These are phyloP conservation scores for Camellia granthamiana DNA, from an alignment of 148 eudicot genomes.

Conservation along the genomic window DNA sequence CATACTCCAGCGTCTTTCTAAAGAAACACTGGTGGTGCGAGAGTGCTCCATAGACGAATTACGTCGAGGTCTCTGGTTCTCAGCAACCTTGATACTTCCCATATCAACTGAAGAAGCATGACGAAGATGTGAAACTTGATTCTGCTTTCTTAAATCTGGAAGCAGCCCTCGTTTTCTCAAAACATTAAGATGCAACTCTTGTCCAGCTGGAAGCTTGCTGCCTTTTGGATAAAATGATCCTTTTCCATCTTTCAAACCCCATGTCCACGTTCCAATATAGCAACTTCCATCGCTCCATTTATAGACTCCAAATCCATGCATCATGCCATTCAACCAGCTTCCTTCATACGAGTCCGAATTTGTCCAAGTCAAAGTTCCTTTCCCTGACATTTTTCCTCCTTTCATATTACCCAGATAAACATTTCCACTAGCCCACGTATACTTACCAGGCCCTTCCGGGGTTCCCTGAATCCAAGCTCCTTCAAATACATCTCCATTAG, in stretches of 20 bases:
- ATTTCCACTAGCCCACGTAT: constrained; percentile 79
- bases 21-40: constrained; percentile 47
- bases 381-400: constrained; percentile 88
- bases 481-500: constrained; percentile 81
- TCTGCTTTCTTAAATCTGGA: constrained; percentile 74
- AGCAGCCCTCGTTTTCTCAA: constrained; percentile 82
- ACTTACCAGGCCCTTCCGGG: constrained; percentile 95
- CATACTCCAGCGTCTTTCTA: constrained; percentile 88
- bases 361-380: constrained; percentile 88
- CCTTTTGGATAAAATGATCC: constrained; percentile 87
- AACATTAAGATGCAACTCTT: constrained; percentile 71
- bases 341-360: constrained; percentile 93
- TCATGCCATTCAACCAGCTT: constrained; percentile 78
- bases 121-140: constrained; percentile 71
- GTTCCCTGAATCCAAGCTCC: constrained; percentile 94
- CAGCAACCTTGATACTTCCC: constrained; percentile 56
- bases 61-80: constrained; percentile 38
- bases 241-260: constrained; percentile 94
- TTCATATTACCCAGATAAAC: constrained; percentile 88
- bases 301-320: constrained; percentile 92
- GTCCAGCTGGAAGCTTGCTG: constrained; percentile 53
- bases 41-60: constrained; percentile 55
- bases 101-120: constrained; percentile 67
- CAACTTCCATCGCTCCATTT: constrained; percentile 89
- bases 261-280: constrained; percentile 95